Conservation (phyloP, 805 yeast species). For the Hanseniaspora singularis region DNA sequence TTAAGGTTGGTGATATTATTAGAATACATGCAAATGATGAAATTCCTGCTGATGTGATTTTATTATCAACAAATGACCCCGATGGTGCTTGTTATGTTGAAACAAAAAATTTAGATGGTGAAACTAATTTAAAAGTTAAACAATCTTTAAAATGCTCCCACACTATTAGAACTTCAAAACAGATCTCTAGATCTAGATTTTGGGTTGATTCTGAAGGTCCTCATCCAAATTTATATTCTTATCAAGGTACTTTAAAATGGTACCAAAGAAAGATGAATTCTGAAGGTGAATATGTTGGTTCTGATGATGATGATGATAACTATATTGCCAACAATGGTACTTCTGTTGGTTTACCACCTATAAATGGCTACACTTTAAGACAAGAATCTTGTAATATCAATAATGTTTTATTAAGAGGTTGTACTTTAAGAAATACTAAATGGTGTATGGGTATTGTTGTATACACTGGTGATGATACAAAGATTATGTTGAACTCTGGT, state of each 20-base stretch:
- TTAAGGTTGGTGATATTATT: constrained; percentile 61
- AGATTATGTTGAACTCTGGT: constrained; percentile 73
- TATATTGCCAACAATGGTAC: constrained; percentile 18
- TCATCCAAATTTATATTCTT: constrained; percentile 62
- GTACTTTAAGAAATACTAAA: constrained; percentile 65
- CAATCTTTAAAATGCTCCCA: constrained; percentile 57
- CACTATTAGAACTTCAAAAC: constrained; percentile 37
- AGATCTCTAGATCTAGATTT: constrained; percentile 41
- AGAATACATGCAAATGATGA: constrained; percentile 64
- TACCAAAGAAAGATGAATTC: constrained; percentile 29
- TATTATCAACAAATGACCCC: constrained; percentile 52
- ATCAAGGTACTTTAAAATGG: constrained; percentile 59
- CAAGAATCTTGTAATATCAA: constrained; percentile 59
- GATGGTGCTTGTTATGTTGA: constrained; percentile 67
- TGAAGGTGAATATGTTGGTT: constrained; percentile 9
- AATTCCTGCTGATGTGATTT: constrained; percentile 61
- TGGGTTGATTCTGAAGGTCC: constrained; percentile 79
- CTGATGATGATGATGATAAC: constrained; percentile 9
- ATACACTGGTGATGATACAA: constrained; percentile 69
- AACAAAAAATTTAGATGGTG: constrained; percentile 75
- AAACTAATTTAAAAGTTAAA: constrained; percentile 63
- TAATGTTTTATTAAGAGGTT: constrained; percentile 62
- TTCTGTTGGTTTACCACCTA: constrained; percentile 4
- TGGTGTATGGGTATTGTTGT: constrained; percentile 71
- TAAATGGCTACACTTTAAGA: constrained; percentile 11